A percentile compares a stretch with the other conserved stretches of the same genome.
These are phyloP conservation scores for Didymella sp. DNA, from an alignment of 2,329 filamentous ascomycete genomes.

Conservation along the genomic window DNA sequence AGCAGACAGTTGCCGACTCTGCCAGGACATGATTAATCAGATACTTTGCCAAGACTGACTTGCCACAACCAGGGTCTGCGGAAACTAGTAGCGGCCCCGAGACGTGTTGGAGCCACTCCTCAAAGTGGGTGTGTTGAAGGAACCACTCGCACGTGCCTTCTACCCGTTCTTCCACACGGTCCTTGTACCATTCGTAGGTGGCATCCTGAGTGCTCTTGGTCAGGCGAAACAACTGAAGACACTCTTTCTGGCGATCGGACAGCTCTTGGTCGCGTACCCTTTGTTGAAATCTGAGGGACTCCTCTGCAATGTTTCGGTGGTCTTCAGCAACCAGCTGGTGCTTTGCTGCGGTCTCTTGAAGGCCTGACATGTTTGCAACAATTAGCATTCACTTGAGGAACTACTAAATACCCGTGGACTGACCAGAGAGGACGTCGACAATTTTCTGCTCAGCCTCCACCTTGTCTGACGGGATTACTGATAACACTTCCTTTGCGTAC, in stretches of 20 bases:
- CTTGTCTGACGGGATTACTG: conserved; percentile 4
- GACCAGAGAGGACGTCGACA: conserved; percentile 15
- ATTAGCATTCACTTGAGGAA: conserved; percentile 1
- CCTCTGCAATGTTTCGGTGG: conserved; percentile 4
- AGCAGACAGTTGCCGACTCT: conserved; percentile 26
- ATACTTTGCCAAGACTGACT: conserved; percentile 31
- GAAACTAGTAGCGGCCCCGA: conserved; percentile 29
- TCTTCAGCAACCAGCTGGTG: too few relatives aligned
- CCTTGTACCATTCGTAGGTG: conserved; percentile 34
- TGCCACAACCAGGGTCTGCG: conserved; percentile 34
- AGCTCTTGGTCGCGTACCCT: conserved; percentile 19
- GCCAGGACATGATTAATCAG: conserved; percentile 26
- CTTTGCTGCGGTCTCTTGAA: neutral
- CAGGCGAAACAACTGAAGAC: conserved; percentile 33
- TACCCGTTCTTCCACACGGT: conserved; percentile 26
- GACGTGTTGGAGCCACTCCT: conserved; percentile 23
- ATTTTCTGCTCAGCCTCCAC: conserved; percentile 5
- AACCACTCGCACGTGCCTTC: conserved; percentile 32
- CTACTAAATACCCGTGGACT: conserved; percentile 1
- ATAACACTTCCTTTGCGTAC: conserved; percentile 7
- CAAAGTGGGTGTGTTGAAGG: conserved; percentile 25
- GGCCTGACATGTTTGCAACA: conserved; percentile 16
- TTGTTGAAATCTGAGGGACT: conserved; percentile 19
- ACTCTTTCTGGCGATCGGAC: conserved; percentile 24
- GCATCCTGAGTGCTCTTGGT: conserved; percentile 23